Conservation (phyloP, 257 asterid genomes). For the Striga asiatica region DNA sequence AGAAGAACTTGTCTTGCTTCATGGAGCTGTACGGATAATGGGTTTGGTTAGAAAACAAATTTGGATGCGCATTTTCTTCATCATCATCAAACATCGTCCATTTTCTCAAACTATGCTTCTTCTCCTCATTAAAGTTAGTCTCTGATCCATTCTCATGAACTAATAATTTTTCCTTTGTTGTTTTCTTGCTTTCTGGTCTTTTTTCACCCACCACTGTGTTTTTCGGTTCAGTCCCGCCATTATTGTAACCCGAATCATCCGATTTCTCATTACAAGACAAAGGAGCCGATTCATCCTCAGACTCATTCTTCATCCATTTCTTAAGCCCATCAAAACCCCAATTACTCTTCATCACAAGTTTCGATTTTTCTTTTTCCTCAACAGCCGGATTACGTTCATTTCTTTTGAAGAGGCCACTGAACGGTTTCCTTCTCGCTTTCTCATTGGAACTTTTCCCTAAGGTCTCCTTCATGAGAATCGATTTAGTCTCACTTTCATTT, state of each 20-base stretch:
- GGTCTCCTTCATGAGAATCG: constrained; percentile 27
- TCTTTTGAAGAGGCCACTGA: not conserved
- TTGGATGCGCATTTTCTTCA: constrained; percentile 61
- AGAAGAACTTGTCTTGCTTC: constrained; percentile 22
- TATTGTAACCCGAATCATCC: constrained; percentile 23
- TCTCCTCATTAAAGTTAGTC: no score
- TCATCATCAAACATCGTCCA: no score
- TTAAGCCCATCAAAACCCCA: constrained; percentile 78
- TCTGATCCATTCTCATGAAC: no score
- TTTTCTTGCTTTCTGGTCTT: constrained; percentile 36
- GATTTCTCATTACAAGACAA: constrained; percentile 52
- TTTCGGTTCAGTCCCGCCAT: no score
- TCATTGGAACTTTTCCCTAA: constrained; percentile 24
- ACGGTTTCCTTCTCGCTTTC: constrained; percentile 22
- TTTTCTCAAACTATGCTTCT: constrained; percentile 51
- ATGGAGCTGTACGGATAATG: constrained; percentile 14
- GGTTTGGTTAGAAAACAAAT: constrained; percentile 42
- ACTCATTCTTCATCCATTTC: constrained; percentile 66
- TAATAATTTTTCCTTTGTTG: constrained; percentile 38
- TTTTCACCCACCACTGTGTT: no score
- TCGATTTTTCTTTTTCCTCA: not conserved
- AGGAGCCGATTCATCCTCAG: constrained; percentile 61
- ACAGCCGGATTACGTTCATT: not conserved
- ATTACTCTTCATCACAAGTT: constrained; percentile 30
- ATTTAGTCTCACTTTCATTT: constrained; percentile 24